Base-by-base conservation (phyloP, 1,139 yeast species). In the Cylindricascospora bacillispora region DNA sequence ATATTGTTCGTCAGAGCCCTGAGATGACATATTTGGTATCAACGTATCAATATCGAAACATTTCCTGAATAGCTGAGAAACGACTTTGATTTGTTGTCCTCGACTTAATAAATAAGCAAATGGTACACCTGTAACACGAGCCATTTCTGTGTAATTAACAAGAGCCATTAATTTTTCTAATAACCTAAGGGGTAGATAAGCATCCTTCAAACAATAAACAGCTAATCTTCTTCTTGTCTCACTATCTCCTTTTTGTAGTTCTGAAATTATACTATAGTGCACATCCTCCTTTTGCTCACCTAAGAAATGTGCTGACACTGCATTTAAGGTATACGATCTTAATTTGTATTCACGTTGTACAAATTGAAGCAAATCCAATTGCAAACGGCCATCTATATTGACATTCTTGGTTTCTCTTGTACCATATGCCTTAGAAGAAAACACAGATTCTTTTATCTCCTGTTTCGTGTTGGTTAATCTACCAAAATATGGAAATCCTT, bases 81-180 rank as follows among this genome's bases (percentile, higher is more conserved):
- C 75, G 44, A 92, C 98, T 55, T 92, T 92, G 52, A 92, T 86
- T 56, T 92, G 98, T 60, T 92, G 99, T 23, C 99, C 99, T 49
- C 99, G 69, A 10, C 93, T 57, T 29, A 92, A 59, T 33, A 92
- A 65, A 49, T 78, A 89, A 0, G 95, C 80, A 48, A 92, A 85
- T 0, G 99, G 98, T 4, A 92, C 97, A 39, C 99, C 99, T 0
- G 98, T 89, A 23, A 92, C 99, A 62, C 99, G 79, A 1, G 98
- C 95, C 98, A 92, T 92, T 59, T 92, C 99, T 0, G 97, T 86
- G 56, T 92, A 89, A 47, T 92, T 92, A 36, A 92, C 94, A 39
- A 92, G 63, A 47, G 95, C 86, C 98, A 92, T 92, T 31, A 92
- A 65, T 47, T 86, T 92, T 43, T 86, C 95, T 49, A 89, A 59